phyloP scores from a whole-genome alignment of 805 yeast genomes.

The Candida lessepsii region DNA sequence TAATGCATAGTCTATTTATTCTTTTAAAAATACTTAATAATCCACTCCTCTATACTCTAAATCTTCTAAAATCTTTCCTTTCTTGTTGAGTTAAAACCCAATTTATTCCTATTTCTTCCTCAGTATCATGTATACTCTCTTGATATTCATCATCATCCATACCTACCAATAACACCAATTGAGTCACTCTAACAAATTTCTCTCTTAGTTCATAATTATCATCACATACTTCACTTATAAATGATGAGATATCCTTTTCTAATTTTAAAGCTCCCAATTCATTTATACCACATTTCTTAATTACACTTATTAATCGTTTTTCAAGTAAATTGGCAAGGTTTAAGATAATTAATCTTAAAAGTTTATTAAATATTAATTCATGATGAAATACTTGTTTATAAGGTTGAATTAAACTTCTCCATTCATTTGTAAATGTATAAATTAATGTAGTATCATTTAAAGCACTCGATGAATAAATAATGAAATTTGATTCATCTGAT shows the following conservation, averaged over 20 bases:
- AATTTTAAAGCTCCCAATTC: constrained; percentile 80
- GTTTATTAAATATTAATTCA: constrained; percentile 45
- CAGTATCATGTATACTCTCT: constrained; percentile 28
- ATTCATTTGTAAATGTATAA: constrained; percentile 53
- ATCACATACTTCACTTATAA: constrained; percentile 73
- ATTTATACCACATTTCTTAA: constrained; percentile 58
- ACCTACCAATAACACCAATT: constrained; percentile 76
- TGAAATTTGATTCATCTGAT: constrained; percentile 27
- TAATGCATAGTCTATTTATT: constrained; percentile 3
- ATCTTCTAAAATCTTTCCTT: constrained; percentile 56
- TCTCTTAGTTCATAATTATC: constrained; percentile 74
- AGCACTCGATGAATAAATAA: constrained; percentile 26
- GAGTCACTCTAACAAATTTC: constrained; percentile 77
- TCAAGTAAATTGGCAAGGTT: constrained; percentile 60
- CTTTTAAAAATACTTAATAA: too few relatives aligned
- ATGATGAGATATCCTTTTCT: constrained; percentile 74
- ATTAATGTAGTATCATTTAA: constrained; percentile 37
- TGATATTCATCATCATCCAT: constrained; percentile 65
- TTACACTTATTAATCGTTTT: constrained; percentile 62
- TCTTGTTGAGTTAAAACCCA: constrained; percentile 85
- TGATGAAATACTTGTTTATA: constrained; percentile 58
- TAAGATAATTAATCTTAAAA: constrained; percentile 50
- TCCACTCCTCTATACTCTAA: constrained; percentile 54
- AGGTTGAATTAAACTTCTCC: constrained; percentile 67
- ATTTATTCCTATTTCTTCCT: constrained; percentile 37